These are phyloP conservation scores for Quillaja saponaria DNA, from an alignment of 306 rosid species.

Conservation along the genomic window DNA sequence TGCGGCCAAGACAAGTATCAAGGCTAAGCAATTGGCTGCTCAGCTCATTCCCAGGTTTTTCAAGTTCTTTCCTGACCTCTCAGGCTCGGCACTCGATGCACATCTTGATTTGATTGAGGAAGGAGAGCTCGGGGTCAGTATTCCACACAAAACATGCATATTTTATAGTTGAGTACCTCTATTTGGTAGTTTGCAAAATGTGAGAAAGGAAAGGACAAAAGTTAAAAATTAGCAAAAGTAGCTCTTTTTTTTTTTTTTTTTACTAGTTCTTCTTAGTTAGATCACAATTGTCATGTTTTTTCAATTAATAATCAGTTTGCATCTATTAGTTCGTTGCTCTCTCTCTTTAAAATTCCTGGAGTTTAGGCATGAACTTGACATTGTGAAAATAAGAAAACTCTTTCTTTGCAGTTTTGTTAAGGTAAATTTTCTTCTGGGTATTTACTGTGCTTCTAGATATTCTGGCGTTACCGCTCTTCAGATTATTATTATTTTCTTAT, in stretches of 20 bases:
- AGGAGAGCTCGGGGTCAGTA: conserved; percentile 90
- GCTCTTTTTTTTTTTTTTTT: not conserved
- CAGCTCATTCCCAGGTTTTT: conserved; percentile 94
- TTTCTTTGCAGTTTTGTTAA: not conserved
- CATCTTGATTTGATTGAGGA: conserved; percentile 94
- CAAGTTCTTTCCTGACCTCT: conserved; percentile 83
- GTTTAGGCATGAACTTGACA: not conserved
- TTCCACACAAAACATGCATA: not conserved
- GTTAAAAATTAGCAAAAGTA: not conserved
- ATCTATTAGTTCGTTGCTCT: not conserved
- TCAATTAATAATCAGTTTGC: not conserved
- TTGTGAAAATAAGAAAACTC: not conserved
- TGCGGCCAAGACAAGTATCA: conserved; percentile 79
- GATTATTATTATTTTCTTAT: conserved; percentile 12
- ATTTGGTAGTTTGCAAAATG: conserved; percentile 15
- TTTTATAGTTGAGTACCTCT: not conserved
- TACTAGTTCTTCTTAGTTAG: too few species aligned
- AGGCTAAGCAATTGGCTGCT: conserved; percentile 93
- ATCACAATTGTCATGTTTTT: not conserved
- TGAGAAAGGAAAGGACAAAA: not conserved
- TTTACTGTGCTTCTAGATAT: not conserved
- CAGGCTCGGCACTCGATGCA: conserved; percentile 68
- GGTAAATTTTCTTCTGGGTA: not conserved
- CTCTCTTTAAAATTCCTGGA: not conserved
- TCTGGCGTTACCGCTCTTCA: conserved; percentile 1